Evolutionary conservation across 352 stramenopile species (phyloP), one percentile per base, ranked within the genome.

Genomic region (Lagenidium giganteum): DNA sequence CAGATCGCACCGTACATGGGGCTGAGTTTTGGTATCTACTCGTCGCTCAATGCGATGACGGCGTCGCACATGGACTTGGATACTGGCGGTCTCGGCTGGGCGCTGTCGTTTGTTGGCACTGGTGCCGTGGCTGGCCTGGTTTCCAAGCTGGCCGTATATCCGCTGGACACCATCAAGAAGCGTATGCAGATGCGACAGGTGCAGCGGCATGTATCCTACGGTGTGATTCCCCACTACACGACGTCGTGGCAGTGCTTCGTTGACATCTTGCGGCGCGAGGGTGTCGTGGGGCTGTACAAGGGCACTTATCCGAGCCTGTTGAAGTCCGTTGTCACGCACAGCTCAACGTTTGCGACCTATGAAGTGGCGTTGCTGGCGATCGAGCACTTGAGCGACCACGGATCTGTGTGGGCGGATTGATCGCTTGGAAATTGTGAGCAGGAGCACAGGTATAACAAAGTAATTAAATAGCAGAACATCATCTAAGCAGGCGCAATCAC

Each of bases 1-100:
- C 86, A 96, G 58, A 97, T 98, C 54, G 76, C 93, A 16, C 95
- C 95, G 12, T 97, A 98, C 66, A 97, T 98, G 86, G 95, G 95
- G 0, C 56, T 98, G 9, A 97, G 92, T 55, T 98, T 98, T 73
- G 69, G 83, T 17, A 85, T 98, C 40, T 98, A 98, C 61, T 61
- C 70, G 29, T 67, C 57, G 14, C 53, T 96, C 17, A 81, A 82
- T 45, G 46, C 57, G 3, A 16, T 66, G 6, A 44, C 55, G 4
- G 56, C 49, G 8, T 51, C 53, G 42, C 47, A 67, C 30, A 40
- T 40, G 20, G 38, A 54, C 29, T 20, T 48, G 27, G 31, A 42
- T 13, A 33, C 51, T 21, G 43, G 51, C 29, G 38, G 17, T 5
- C n/a, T 67, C 14, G 48, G 55, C 3, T 72, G 58, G 34, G 47